A percentile compares a stretch with the other conserved stretches of the same genome.
These are phyloP conservation scores for Exsudoporus floridanus DNA, from an alignment of 1,284 basidiomycete species.

Conservation along the genomic window DNA sequence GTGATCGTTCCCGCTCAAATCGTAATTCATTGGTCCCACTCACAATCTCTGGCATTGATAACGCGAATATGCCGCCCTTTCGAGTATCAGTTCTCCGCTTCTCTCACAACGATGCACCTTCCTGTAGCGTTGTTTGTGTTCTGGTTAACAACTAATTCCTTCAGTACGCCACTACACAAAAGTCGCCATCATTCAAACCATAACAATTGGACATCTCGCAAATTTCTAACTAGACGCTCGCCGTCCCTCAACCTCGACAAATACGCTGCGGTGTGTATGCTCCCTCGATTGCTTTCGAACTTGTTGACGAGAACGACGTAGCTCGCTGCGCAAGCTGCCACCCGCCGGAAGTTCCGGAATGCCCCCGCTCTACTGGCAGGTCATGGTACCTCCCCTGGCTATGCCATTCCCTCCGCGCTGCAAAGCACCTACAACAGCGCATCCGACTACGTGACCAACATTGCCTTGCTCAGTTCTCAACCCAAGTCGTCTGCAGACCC, in stretches of 20 bases:
- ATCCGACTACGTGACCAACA: slow-evolving; percentile 18
- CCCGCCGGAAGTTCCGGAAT: slow-evolving; percentile 20
- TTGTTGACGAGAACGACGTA: slow-evolving; percentile 6
- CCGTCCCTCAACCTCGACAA: slow-evolving; percentile 2
- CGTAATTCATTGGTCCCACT: slow-evolving; percentile 7
- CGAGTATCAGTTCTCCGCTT: background rate
- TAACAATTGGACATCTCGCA: background rate
- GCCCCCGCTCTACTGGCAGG: slow-evolving; percentile 18
- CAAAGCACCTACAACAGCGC: slow-evolving; percentile 17
- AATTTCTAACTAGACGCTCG: background rate
- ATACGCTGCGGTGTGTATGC: slow-evolving; percentile 10
- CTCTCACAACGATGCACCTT: slow-evolving; percentile 13
- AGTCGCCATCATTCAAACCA: background rate
- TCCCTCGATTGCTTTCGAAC: background rate
- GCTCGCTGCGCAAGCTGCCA: slow-evolving; percentile 18
- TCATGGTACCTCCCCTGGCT: slow-evolving; percentile 5
- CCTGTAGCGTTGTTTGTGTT: slow-evolving; percentile 9
- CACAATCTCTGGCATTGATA: slow-evolving; percentile 10
- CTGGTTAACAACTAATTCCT: slow-evolving; percentile 3
- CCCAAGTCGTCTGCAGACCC: background rate
- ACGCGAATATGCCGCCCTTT: background rate
- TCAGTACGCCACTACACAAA: slow-evolving; percentile 18
- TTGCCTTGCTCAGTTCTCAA: background rate
- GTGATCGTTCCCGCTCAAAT: background rate
- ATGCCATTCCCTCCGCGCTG: slow-evolving; percentile 19